These are phyloP conservation scores for Thelephora aurantiotincta DNA, from an alignment of 768 basidiomycete species.

Conservation along the genomic window DNA sequence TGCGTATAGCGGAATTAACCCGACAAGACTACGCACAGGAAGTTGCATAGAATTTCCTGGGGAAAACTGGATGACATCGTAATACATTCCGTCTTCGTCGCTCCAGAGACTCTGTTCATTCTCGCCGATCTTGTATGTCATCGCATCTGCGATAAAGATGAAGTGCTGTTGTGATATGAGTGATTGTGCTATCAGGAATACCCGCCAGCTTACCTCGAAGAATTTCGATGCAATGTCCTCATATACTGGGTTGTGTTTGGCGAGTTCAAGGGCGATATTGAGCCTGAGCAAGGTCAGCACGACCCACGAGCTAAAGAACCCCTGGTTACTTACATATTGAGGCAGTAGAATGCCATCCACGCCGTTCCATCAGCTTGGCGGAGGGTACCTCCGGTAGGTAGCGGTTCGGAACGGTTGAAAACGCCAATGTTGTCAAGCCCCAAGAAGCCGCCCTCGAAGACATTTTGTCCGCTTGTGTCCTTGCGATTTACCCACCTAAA, in stretches of 20 bases:
- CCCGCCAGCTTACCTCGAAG: constrained; percentile 48
- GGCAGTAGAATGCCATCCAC: constrained; percentile 99
- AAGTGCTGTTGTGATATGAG: constrained; percentile 50
- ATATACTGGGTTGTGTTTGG: constrained; percentile 94
- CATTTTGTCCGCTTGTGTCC: constrained; percentile 86
- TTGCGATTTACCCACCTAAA: constrained; percentile 96
- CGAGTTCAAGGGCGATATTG: constrained; percentile 93
- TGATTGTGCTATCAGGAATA: constrained; percentile 1
- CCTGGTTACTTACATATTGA: constrained; percentile 64
- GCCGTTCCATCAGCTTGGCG: constrained; percentile 98
- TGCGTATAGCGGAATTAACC: constrained; percentile 94
- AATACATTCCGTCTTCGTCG: constrained; percentile 96
- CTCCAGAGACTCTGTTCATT: constrained; percentile 83
- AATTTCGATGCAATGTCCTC: constrained; percentile 99
- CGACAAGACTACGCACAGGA: constrained; percentile 88
- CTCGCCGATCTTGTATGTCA: constrained; percentile 82
- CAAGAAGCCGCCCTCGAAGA: constrained; percentile 97
- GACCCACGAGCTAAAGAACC: background rate
- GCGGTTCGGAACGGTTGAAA: constrained; percentile 94
- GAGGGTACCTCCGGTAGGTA: constrained; percentile 87
- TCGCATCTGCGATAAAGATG: constrained; percentile 96
- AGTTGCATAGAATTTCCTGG: constrained; percentile 75
- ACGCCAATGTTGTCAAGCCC: constrained; percentile 96
- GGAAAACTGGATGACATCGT: constrained; percentile 89
- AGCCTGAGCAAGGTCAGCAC: constrained; percentile 35